Conservation (phyloP, 371 early-diverging fungal genomes). For the Mucor saturninus region DNA sequence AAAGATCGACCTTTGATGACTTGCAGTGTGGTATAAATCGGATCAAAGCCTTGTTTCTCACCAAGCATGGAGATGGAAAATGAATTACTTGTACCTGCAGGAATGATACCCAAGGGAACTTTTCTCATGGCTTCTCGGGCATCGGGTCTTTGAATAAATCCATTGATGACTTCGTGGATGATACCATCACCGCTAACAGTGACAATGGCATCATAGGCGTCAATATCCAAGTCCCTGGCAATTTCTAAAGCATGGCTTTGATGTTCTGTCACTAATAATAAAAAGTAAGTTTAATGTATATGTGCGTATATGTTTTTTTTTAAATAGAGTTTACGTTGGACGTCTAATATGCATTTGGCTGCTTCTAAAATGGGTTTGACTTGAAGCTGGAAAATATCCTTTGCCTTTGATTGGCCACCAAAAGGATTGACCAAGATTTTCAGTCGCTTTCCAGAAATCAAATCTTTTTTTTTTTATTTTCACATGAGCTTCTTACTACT, state of each 20-base stretch:
- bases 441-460: constrained; percentile 38
- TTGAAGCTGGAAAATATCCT: constrained; percentile 51
- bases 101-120: constrained; percentile 69
- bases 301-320: not conserved
- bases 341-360: constrained; percentile 61
- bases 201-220: constrained; percentile 62
- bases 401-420: constrained; percentile 72
- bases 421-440: constrained; percentile 77
- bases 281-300: not conserved
- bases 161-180: constrained; percentile 80
- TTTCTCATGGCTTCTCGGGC: constrained; percentile 54
- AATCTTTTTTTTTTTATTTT: not conserved
- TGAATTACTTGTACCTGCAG: constrained; percentile 70
- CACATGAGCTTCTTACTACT: not conserved
- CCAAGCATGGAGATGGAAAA: constrained; percentile 59
- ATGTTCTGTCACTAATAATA: constrained; percentile 60
- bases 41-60: constrained; percentile 53
- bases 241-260: constrained; percentile 71
- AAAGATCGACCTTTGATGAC: constrained; percentile 56
- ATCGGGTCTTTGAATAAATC: constrained; percentile 70
- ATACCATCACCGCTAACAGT: constrained; percentile 83
- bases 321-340: constrained; percentile 49
- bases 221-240: constrained; percentile 58
- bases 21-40: constrained; percentile 53
- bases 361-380: constrained; percentile 65